Evolutionary conservation across 768 basidiomycete species (phyloP), one percentile per base, ranked within the genome.

Genomic region (Gloeopeniophorella convolvens): DNA sequence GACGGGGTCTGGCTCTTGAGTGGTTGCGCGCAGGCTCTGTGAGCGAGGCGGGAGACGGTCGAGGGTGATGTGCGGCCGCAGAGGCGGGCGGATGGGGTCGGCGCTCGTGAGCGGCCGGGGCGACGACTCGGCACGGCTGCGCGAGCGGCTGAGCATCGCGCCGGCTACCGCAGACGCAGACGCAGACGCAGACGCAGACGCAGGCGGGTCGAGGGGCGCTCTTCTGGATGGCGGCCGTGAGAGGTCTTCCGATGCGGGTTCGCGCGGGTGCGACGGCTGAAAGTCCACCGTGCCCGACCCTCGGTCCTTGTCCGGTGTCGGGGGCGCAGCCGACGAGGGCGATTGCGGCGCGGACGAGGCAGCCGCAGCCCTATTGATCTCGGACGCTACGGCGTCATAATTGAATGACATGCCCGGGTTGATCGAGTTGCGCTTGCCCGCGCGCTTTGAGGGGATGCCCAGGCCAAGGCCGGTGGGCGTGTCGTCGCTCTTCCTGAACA

Each of bases 371-470:
- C 41, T 43, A 13, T 18, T 47, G 16, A 27, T 28, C 35, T 52
- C 59, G 10, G 46, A 5, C 30, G 46, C 36, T 10, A 39, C 3
- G 11, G 48, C 35, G 24, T 45, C 56, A 30, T 59, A 48, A 18
- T 63, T 69, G 52, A 77, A 66, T 6, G 69, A 60, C 36, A 74
- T 62, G 4, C 63, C 71, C 1, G 81, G 80, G 48, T 78, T 80
- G 53, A 81, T 80, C 4, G 80, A 80, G 18, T 73, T 66, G 11
- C 80, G 67, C 37, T 70, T 74, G 21, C 74, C 76, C 0, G 69
- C 65, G 30, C 74, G 70, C 53, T 15, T 54, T 48, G 52, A 63
- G 41, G 35, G 72, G 57, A 42, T 69, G 59, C 42, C 59, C 51
- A 39, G 68, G 60, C 18, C 55, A 60, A 32, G 30, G 16, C 8